Conservation (phyloP, 78 protist species). For the Planoprotostelium fungivorum region DNA sequence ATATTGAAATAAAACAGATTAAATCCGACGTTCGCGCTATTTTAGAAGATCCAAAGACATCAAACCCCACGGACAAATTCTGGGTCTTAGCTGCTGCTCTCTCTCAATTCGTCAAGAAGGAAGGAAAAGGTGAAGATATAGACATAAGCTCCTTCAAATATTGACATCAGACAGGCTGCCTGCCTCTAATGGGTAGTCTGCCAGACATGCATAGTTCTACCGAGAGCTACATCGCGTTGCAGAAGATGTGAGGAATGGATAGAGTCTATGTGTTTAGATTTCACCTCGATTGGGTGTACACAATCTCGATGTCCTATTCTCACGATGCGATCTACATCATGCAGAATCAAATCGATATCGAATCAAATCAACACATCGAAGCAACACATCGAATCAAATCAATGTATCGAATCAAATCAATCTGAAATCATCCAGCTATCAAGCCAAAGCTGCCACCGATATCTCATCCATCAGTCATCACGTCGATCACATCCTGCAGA, state of each 20-base stretch:
- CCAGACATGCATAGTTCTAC: constrained; percentile 85
- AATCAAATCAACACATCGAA: too few species aligned
- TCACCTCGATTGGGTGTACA: too few species aligned
- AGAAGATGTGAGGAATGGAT: constrained; percentile 35
- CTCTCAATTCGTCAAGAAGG: constrained; percentile 46
- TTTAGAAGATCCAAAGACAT: constrained; percentile 34
- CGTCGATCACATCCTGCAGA: constrained; percentile 32
- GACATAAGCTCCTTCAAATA: too few species aligned
- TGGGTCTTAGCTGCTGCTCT: constrained; percentile 78
- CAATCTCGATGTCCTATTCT: too few species aligned
- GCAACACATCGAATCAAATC: not conserved
- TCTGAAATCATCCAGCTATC: constrained; percentile 32
- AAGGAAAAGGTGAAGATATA: constrained; percentile 11
- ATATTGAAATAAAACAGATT: constrained; percentile 1
- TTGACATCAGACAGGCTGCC: not conserved
- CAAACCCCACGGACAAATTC: constrained; percentile 23
- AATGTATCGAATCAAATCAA: not conserved
- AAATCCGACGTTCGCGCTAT: constrained; percentile 25
- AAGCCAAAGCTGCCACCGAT: constrained; percentile 54
- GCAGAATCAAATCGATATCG: too few species aligned
- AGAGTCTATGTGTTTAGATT: not conserved
- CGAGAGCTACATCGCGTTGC: constrained; percentile 59
- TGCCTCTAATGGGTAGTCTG: constrained; percentile 73
- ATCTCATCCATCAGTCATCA: constrained; percentile 15
- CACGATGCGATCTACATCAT: too few species aligned